Percentiles rank a stretch among this genome's conserved stretches.
Conservation (phyloP, 371 early-diverging fungal genomes). For the Mortierella sp. region DNA sequence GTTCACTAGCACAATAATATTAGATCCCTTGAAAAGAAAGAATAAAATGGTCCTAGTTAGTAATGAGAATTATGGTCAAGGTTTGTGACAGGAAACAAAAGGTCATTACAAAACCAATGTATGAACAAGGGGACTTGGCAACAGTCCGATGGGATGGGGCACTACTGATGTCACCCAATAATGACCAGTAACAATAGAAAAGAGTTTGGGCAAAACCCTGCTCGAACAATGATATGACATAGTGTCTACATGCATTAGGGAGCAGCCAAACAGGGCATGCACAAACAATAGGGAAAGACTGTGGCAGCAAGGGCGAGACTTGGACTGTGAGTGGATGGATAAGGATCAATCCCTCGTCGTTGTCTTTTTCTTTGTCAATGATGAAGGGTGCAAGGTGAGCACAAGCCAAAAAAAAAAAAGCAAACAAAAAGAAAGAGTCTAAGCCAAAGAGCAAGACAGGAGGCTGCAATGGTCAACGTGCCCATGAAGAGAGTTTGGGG, state of each 20-base stretch:
- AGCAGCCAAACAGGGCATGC: neutral
- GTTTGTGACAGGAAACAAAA: neutral
- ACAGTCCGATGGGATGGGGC: neutral
- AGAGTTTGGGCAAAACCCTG: neutral
- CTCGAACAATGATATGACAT: too few relatives aligned
- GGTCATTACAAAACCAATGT: neutral
- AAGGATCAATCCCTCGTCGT: neutral
- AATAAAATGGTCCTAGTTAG: too few relatives aligned
- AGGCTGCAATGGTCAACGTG: slow-evolving; percentile 23
- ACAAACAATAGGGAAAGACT: neutral
- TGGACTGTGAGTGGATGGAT: slow-evolving; percentile 8
- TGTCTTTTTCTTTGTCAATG: neutral
- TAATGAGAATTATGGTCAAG: neutral
- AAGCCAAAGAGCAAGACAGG: slow-evolving; percentile 12
- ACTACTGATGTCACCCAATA: neutral
- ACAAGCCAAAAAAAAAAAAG: neutral
- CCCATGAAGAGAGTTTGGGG: slow-evolving; percentile 4
- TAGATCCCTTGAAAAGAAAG: neutral
- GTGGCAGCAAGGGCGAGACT: slow-evolving; percentile 11
- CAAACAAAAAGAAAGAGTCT: neutral
- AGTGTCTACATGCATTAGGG: neutral
- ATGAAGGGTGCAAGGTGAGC: neutral
- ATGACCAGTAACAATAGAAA: neutral
- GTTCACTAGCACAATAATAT: neutral
- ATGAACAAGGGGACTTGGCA: neutral